Percentiles rank a stretch among this genome's conserved stretches.
Conservation (phyloP, 768 basidiomycete species). For the Macrolepiota fuliginosa region DNA sequence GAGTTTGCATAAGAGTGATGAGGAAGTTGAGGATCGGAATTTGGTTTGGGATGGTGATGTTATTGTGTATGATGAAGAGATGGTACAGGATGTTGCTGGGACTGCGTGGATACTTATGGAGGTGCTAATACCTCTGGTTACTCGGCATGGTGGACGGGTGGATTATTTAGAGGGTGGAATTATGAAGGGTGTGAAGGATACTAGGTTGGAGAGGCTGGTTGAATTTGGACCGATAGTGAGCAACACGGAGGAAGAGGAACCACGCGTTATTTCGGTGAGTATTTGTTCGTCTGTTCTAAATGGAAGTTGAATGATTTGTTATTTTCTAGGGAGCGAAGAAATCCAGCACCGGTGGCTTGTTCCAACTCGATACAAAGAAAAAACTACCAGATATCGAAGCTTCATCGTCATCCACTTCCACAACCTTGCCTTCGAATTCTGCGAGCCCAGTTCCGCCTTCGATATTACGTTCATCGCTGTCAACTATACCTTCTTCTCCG, state of each 20-base stretch:
- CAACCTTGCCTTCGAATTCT: constrained; percentile 19
- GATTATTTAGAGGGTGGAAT: constrained; percentile 77
- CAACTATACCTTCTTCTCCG: constrained; percentile 52
- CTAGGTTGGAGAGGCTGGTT: constrained; percentile 51
- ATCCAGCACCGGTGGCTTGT: constrained; percentile 40
- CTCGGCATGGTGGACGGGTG: constrained; percentile 40
- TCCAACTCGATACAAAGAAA: constrained; percentile 64
- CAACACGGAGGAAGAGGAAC: constrained; percentile 33
- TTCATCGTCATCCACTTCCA: constrained; percentile 30
- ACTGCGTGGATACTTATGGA: constrained; percentile 73
- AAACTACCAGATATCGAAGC: constrained; percentile 61
- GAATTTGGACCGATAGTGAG: constrained; percentile 28
- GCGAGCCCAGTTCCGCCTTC: constrained; percentile 18
- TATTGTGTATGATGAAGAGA: constrained; percentile 76
- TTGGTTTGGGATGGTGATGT: constrained; percentile 71
- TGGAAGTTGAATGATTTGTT: not conserved
- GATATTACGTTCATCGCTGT: constrained; percentile 47
- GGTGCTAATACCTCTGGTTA: constrained; percentile 58
- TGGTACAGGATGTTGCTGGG: constrained; percentile 52
- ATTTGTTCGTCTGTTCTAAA: not conserved
- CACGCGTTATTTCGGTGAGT: constrained; percentile 1
- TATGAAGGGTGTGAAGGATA: constrained; percentile 56
- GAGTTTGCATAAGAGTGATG: constrained; percentile 16
- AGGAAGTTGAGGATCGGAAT: constrained; percentile 25
- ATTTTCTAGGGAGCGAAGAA: constrained; percentile 9